These are phyloP conservation scores for Cladosporium phlei DNA, from an alignment of 2,329 filamentous ascomycete genomes.

Conservation along the genomic window DNA sequence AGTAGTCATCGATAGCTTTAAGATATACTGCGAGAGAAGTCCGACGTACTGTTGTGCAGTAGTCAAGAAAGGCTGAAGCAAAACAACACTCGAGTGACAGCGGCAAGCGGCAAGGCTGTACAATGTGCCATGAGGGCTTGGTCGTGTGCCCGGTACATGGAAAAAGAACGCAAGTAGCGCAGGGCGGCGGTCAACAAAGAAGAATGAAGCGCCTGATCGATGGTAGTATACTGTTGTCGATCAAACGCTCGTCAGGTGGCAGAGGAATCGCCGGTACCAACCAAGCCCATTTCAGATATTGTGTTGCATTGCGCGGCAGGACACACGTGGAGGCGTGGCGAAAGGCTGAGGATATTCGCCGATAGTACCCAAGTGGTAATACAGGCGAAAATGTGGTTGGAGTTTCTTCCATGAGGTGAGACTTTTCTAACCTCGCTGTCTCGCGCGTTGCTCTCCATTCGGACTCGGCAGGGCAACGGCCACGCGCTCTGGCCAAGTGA, in stretches of 20 bases:
- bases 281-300: conserved; percentile 2
- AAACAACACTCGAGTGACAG: no score
- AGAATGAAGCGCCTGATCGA: conserved; percentile 10
- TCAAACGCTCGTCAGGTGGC: conserved; percentile 2
- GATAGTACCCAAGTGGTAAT: background rate
- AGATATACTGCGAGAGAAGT: no score
- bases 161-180: background rate
- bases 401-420: no score
- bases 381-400: background rate
- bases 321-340: no score
- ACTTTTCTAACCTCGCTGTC: conserved; percentile 11
- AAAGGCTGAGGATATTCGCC: no score
- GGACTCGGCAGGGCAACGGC: conserved; percentile 6
- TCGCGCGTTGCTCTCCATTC: background rate
- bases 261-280: conserved; percentile 12
- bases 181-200: conserved; percentile 1
- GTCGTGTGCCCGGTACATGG: conserved; percentile 6
- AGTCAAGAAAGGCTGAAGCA: no score
- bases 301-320: conserved; percentile 4
- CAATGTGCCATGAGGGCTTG: conserved; percentile 3
- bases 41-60: no score
- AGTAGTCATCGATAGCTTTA: no score
- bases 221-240: background rate
- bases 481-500: conserved; percentile 9
- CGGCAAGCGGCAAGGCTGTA: conserved; percentile 3